Evolutionary conservation across 106 monocot genomes (phyloP).

Genomic region (Chionographis japonica): DNA sequence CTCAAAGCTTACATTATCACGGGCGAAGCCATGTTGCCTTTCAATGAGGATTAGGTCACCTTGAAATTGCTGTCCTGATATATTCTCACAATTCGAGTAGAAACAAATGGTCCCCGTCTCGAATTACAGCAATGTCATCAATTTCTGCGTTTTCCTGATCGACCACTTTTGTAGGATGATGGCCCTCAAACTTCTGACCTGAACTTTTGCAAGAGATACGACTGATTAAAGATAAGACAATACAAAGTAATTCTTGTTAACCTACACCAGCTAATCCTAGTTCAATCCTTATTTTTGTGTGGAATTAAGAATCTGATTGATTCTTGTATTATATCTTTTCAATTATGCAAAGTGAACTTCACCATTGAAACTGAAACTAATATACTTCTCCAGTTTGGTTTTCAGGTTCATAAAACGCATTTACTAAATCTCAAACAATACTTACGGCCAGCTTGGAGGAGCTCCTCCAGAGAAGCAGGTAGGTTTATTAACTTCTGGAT

Average conservation of each 20-base stretch:
- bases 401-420: background rate
- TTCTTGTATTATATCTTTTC: too few relatives aligned
- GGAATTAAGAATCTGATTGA: too few relatives aligned
- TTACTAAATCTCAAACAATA: conserved; percentile 4
- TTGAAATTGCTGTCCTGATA: background rate
- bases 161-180: conserved; percentile 29
- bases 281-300: too few relatives aligned
- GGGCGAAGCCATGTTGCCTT: too few relatives aligned
- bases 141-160: conserved; percentile 51
- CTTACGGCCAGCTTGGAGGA: conserved; percentile 45
- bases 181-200: conserved; percentile 39
- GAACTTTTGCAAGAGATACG: conserved; percentile 4
- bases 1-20: too few relatives aligned
- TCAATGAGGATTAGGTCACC: too few relatives aligned
- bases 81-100: conserved; percentile 24
- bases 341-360: too few relatives aligned
- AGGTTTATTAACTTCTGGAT: conserved; percentile 46
- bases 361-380: background rate
- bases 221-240: too few relatives aligned
- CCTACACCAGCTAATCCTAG: too few relatives aligned
- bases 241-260: too few relatives aligned
- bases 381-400: background rate
- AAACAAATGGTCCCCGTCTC: conserved; percentile 56
- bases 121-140: conserved; percentile 40
- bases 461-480: conserved; percentile 55